Evolutionary conservation across 805 yeast species (phyloP), one percentile per base, ranked within the genome.

Genomic region (Zygoascus bituminiphila): DNA sequence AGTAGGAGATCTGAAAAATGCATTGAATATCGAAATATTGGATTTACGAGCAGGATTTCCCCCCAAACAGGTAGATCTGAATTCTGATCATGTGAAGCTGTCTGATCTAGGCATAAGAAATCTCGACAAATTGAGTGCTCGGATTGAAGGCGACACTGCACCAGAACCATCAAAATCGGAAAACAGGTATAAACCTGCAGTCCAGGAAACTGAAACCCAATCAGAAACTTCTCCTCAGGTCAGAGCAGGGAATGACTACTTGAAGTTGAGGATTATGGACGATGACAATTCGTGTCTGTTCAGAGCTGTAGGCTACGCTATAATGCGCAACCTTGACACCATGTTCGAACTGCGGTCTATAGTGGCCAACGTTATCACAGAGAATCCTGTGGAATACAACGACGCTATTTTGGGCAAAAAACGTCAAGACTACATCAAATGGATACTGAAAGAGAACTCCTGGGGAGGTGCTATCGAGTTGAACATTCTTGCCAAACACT

Each of bases 401-500:
- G 81, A 74, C 35, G 82, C 77, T 0, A 73, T 82, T 2, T 65
- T 84, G 42, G 88, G 85, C 2, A 69, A 69, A 50, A 64, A 74
- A 0, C 62, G 66, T 1, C 57, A 59, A 0, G 74, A 75, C 8
- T 84, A 84, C 58, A 64, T 75, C 29, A 52, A 64, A 5, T 84
- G 93, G 91, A 84, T 84, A 20, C 54, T 60, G 42, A 66, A 72
- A 48, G 73, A 72, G 17, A 78, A 72, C 31, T 73, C 83, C 15
- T 84, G 93, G 94, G 94, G 94, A 25, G 94, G 94, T 5, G 91
- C 87, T 2, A 83, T 84, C 43, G 94, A 84, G 59, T 64, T 84
- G 42, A 77, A 79, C 7, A 81, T 84, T 5, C 60, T 84, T 24
- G 72, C 85, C 1, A 68, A 72, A 29, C 70, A 72, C 52, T 69